Conservation (phyloP, 148 eudicot genomes). For the Suaeda aralocaspica region DNA sequence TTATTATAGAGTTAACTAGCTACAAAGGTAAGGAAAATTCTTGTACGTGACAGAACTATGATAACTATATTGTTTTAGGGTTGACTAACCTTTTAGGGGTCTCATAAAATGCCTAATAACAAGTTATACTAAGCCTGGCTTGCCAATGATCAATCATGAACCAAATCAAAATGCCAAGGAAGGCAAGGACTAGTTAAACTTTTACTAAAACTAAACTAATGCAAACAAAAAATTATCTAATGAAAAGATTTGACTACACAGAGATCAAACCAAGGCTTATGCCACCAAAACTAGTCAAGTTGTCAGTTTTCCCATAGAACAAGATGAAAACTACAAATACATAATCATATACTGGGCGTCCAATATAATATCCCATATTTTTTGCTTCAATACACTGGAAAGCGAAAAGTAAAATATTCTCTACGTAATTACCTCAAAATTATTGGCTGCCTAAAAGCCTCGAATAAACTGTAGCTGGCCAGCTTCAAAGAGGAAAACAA, state of each 20-base stretch:
- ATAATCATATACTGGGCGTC: neutral
- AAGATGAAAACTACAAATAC: neutral
- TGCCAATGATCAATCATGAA: neutral
- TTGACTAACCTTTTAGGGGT: too few species aligned
- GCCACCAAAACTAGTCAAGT: neutral
- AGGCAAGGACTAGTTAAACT: neutral
- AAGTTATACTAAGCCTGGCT: too few species aligned
- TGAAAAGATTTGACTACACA: too few species aligned
- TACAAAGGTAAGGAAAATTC: too few species aligned
- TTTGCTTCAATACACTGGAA: neutral
- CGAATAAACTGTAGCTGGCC: slow-evolving; percentile 57
- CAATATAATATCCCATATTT: neutral
- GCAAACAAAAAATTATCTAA: neutral
- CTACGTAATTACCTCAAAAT: slow-evolving; percentile 61
- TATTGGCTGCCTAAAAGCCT: slow-evolving; percentile 77
- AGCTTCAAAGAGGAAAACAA: slow-evolving; percentile 62
- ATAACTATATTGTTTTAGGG: too few species aligned
- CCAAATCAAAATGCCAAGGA: neutral
- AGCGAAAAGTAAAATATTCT: neutral
- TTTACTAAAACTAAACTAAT: neutral
- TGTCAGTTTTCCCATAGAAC: neutral
- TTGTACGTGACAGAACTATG: too few species aligned
- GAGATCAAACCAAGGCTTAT: neutral
- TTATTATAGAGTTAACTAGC: too few species aligned
- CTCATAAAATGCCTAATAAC: too few species aligned